phyloP scores from a whole-genome alignment of 108 stramenopile genomes.

The Fistulifera solaris region DNA sequence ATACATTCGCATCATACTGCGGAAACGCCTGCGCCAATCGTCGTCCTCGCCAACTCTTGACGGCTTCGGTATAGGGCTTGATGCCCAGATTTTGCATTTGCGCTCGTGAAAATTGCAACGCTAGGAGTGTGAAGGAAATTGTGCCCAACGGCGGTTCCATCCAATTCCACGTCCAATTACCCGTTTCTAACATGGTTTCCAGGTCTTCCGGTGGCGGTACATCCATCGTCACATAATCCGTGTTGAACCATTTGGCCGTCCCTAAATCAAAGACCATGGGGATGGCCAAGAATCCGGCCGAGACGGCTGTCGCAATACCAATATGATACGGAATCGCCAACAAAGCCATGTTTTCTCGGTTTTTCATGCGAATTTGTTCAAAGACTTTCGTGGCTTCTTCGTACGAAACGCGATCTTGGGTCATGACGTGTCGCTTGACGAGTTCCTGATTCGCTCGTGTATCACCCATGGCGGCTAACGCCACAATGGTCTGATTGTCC shows the following conservation, averaged over 20 bases:
- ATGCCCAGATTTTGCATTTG: conserved; percentile 81
- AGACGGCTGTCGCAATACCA: conserved; percentile 42
- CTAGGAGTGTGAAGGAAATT: conserved; percentile 66
- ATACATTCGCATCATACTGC: conserved; percentile 30
- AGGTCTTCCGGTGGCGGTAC: conserved; percentile 68
- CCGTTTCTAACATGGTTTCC: conserved; percentile 74
- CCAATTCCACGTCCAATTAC: conserved; percentile 77
- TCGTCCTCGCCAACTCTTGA: conserved; percentile 30
- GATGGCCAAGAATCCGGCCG: conserved; percentile 37
- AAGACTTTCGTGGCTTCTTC: conserved; percentile 26
- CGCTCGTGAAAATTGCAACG: conserved; percentile 58
- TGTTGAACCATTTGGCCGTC: conserved; percentile 76
- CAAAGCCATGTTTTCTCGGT: conserved; percentile 42
- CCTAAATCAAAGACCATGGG: conserved; percentile 69
- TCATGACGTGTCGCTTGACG: conserved; percentile 57
- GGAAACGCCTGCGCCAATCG: conserved; percentile 31
- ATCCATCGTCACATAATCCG: conserved; percentile 70
- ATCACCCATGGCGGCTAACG: conserved; percentile 34
- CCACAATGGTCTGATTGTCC: conserved; percentile 43
- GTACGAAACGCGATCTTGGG: conserved; percentile 30
- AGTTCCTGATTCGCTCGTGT: conserved; percentile 40
- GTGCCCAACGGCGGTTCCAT: conserved; percentile 85
- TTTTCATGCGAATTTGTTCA: conserved; percentile 30
- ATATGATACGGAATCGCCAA: conserved; percentile 55
- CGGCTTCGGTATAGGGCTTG: conserved; percentile 48